Conservation (phyloP, 2,329 filamentous ascomycete species). For the Geosmithia flava region DNA sequence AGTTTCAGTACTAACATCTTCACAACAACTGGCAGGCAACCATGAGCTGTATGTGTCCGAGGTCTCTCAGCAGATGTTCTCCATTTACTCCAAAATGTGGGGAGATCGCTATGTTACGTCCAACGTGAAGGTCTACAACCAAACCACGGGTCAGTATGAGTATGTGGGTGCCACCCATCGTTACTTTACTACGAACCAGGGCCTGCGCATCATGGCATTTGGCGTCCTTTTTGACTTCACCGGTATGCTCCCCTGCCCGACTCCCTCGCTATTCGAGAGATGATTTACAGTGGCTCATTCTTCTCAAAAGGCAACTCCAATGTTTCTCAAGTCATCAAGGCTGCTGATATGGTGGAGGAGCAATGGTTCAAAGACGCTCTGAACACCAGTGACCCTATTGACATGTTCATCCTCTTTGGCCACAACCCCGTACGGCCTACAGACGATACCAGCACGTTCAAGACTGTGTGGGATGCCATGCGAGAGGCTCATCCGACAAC, state of each 20-base stretch:
- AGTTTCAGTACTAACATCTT: background rate
- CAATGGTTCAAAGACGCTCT: slow-evolving; percentile 49
- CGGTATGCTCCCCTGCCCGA: slow-evolving; percentile 21
- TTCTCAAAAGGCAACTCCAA: slow-evolving; percentile 39
- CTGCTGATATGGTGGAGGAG: slow-evolving; percentile 36
- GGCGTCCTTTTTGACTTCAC: slow-evolving; percentile 33
- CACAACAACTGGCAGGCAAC: slow-evolving; percentile 25
- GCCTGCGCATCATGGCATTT: slow-evolving; percentile 30
- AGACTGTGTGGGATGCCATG: slow-evolving; percentile 42
- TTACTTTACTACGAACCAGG: slow-evolving; percentile 28
- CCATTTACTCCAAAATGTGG: slow-evolving; percentile 44
- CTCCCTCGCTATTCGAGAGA: slow-evolving; percentile 13
- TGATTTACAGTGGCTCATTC: background rate
- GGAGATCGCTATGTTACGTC: slow-evolving; percentile 31
- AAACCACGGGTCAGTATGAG: slow-evolving; percentile 22
- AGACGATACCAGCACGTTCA: slow-evolving; percentile 28
- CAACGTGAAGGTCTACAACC: slow-evolving; percentile 29
- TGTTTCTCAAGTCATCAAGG: slow-evolving; percentile 45
- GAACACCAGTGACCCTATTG: slow-evolving; percentile 38
- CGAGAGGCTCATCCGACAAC: slow-evolving; percentile 40
- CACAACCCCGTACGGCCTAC: slow-evolving; percentile 45
- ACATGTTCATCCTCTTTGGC: slow-evolving; percentile 51
- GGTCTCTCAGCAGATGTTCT: slow-evolving; percentile 49
- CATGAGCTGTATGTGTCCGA: slow-evolving; percentile 54
- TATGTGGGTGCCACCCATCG: slow-evolving; percentile 29